These are phyloP conservation scores for Diaporthe caulivora DNA, from an alignment of 2,329 filamentous ascomycete species.

Conservation along the genomic window DNA sequence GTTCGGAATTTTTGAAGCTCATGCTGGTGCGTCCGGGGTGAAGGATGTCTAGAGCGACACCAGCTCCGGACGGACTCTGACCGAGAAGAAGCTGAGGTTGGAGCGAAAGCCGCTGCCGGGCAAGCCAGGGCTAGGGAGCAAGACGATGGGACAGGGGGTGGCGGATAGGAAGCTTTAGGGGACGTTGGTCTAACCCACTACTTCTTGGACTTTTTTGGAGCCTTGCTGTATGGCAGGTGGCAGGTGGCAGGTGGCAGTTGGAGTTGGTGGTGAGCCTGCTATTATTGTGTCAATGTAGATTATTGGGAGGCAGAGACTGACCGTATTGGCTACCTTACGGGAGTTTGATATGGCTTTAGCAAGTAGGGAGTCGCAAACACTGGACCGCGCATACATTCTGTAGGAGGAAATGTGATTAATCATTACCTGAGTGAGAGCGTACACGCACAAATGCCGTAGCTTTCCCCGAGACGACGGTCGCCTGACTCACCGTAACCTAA, in stretches of 20 bases:
- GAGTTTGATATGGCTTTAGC: background rate
- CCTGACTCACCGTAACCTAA: background rate
- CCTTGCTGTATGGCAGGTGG: background rate
- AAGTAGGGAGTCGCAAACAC: background rate
- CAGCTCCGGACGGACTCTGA: background rate
- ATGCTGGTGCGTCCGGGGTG: background rate
- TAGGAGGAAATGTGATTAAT: background rate
- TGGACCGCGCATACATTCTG: slow-evolving; percentile 14
- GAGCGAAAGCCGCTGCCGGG: slow-evolving; percentile 34
- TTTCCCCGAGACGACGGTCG: slow-evolving; percentile 12
- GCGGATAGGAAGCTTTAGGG: slow-evolving; percentile 37
- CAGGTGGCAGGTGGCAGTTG: too few relatives aligned
- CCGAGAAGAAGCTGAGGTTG: slow-evolving; percentile 8
- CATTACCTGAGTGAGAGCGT: background rate
- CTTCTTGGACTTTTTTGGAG: slow-evolving; percentile 16
- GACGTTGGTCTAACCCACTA: slow-evolving; percentile 35
- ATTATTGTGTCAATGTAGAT: background rate
- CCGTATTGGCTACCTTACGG: slow-evolving; percentile 9
- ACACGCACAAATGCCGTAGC: background rate
- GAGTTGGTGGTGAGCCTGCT: background rate
- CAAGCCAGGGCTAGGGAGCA: slow-evolving; percentile 36
- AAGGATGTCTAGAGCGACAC: background rate
- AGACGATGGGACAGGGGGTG: slow-evolving; percentile 3
- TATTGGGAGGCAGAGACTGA: background rate
- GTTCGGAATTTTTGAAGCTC: slow-evolving; percentile 28